Evolutionary conservation across 345 rosid species (phyloP).

Genomic region (Citrus sp.): DNA sequence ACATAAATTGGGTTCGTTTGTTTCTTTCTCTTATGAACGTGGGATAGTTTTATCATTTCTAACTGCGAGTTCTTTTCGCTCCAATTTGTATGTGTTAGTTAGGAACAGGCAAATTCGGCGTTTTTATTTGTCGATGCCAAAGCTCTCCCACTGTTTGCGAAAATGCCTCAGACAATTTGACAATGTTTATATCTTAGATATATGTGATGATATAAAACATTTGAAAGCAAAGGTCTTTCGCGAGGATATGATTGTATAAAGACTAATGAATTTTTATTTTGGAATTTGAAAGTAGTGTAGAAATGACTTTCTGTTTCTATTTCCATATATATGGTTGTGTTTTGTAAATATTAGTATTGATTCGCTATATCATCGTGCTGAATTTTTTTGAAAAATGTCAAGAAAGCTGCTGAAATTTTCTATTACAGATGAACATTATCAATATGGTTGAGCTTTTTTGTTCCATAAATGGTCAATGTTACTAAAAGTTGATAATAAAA

Average conservation of each 20-base stretch:
- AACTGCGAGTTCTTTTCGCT: too few relatives aligned
- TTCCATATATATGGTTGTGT: not conserved
- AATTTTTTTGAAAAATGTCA: not conserved
- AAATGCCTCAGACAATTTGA: not conserved
- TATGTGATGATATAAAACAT: not conserved
- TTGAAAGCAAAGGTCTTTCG: not conserved
- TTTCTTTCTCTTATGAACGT: not conserved
- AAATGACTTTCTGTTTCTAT: not conserved
- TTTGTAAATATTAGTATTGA: not conserved
- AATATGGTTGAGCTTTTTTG: not conserved
- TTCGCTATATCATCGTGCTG: not conserved
- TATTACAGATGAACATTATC: not conserved
- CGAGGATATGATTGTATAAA: not conserved
- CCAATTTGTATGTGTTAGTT: not conserved
- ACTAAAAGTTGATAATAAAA: not conserved
- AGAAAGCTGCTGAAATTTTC: not conserved
- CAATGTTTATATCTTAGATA: not conserved
- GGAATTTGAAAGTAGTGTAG: not conserved
- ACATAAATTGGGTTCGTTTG: not conserved
- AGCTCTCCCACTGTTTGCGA: not conserved
- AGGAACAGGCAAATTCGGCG: too few relatives aligned
- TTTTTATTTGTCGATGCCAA: too few relatives aligned
- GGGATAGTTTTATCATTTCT: too few relatives aligned
- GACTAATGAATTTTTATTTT: not conserved
- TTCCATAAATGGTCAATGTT: too few relatives aligned